phyloP scores from a whole-genome alignment of 1,284 basidiomycete genomes.

The Cryptococcus sp. region DNA sequence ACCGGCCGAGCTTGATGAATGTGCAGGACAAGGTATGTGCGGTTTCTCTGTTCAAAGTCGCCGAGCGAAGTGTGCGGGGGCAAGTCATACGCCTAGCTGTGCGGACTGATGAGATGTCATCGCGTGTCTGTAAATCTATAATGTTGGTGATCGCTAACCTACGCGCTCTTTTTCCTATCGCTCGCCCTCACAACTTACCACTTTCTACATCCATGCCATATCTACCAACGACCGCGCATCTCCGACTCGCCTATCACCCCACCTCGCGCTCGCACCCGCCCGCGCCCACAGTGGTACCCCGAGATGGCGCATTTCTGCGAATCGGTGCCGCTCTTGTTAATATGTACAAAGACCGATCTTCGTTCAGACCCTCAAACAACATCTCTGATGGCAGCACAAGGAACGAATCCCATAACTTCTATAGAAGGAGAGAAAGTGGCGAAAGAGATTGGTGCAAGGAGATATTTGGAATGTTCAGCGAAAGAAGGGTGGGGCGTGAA shows the following conservation, averaged over 20 bases:
- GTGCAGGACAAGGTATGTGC: constrained; percentile 72
- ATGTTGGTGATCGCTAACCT: too few relatives aligned
- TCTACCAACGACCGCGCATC: too few relatives aligned
- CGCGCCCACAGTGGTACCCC: constrained; percentile 79
- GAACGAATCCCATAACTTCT: constrained; percentile 75
- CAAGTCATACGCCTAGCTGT: too few relatives aligned
- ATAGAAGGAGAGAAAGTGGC: constrained; percentile 79
- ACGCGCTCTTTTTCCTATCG: too few relatives aligned
- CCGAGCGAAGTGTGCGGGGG: too few relatives aligned
- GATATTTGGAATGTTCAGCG: constrained; percentile 91
- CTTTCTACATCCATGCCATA: too few relatives aligned
- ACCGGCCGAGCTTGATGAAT: constrained; percentile 89
- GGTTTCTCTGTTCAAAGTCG: neutral
- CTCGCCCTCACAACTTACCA: too few relatives aligned
- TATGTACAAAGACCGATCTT: constrained; percentile 92
- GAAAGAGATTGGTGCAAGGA: constrained; percentile 85
- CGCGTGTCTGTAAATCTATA: too few relatives aligned
- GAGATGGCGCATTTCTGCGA: constrained; percentile 98
- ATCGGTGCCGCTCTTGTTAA: constrained; percentile 85
- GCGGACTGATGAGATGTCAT: too few relatives aligned
- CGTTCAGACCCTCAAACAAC: constrained; percentile 82
- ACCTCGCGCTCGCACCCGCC: too few relatives aligned
- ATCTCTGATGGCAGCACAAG: constrained; percentile 90
- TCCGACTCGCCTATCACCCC: too few relatives aligned
- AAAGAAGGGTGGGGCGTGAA: constrained; percentile 86